These are phyloP conservation scores for Xylaria scruposa DNA, from an alignment of 495 filamentous ascomycete species.

Conservation along the genomic window DNA sequence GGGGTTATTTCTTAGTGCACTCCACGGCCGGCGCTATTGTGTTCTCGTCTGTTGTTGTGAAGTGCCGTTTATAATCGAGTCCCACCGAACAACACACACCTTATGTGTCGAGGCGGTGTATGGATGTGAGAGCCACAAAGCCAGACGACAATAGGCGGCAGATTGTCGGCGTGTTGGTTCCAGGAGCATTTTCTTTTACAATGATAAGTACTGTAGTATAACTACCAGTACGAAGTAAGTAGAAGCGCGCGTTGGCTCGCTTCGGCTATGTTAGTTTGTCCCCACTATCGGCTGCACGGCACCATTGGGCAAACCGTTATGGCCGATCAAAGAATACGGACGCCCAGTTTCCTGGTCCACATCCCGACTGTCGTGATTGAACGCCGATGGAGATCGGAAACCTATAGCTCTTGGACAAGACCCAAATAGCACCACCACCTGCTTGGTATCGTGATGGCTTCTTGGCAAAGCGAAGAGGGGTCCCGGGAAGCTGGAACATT, in stretches of 20 bases:
- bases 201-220: background rate
- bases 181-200: background rate
- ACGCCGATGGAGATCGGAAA: background rate
- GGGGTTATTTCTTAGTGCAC: background rate
- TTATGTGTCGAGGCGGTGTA: background rate
- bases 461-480: conserved; percentile 12
- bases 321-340: background rate
- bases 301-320: conserved; percentile 10
- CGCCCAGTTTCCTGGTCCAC: background rate
- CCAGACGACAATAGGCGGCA: background rate
- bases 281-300: background rate
- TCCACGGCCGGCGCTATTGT: conserved; percentile 5
- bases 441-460: conserved; percentile 5
- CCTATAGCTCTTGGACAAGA: background rate
- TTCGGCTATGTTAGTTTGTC: background rate
- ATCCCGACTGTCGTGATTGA: background rate
- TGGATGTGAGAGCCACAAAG: too few species aligned
- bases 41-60: background rate
- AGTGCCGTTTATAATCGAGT: background rate
- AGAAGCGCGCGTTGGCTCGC: background rate
- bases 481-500: conserved; percentile 10
- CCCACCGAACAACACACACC: background rate
- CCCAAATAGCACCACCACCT: background rate
- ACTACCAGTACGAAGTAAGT: background rate
- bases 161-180: background rate